These are phyloP conservation scores for Globisporangium barbulae DNA, from an alignment of 352 stramenopile genomes.

Conservation along the genomic window DNA sequence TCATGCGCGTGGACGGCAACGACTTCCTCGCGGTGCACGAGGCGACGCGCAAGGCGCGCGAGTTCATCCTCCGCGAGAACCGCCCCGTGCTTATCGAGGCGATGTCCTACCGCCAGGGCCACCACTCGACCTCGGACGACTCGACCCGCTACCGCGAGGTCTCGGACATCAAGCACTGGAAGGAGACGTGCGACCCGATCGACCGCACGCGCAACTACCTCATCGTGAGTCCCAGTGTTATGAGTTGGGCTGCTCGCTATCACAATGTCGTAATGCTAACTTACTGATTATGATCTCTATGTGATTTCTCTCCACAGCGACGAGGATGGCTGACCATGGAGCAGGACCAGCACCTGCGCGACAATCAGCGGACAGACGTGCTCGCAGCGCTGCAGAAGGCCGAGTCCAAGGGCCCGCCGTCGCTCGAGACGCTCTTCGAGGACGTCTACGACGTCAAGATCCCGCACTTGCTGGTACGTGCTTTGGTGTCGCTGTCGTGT, in stretches of 20 bases:
- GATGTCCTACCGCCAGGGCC: constrained; percentile 98
- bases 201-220: constrained; percentile 91
- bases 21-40: constrained; percentile 96
- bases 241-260: background rate
- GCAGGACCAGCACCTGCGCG: constrained; percentile 72
- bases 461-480: constrained; percentile 82
- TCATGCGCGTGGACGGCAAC: constrained; percentile 97
- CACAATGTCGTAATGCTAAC: background rate
- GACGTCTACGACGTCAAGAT: constrained; percentile 97
- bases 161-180: constrained; percentile 93
- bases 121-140: constrained; percentile 99
- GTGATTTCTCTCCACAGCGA: constrained; percentile 18
- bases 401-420: constrained; percentile 88
- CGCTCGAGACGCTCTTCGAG: constrained; percentile 93
- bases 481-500: background rate
- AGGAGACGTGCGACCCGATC: constrained; percentile 89
- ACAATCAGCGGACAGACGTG: constrained; percentile 88
- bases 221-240: constrained; percentile 33
- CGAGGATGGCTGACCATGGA: constrained; percentile 89
- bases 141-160: constrained; percentile 93
- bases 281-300: constrained; percentile 1
- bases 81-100: constrained; percentile 95
- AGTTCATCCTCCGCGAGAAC: constrained; percentile 88
- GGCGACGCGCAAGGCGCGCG: constrained; percentile 86
- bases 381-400: constrained; percentile 82